phyloP scores from a whole-genome alignment of 1,284 basidiomycete species.

The Ganoderma resinaceum region DNA sequence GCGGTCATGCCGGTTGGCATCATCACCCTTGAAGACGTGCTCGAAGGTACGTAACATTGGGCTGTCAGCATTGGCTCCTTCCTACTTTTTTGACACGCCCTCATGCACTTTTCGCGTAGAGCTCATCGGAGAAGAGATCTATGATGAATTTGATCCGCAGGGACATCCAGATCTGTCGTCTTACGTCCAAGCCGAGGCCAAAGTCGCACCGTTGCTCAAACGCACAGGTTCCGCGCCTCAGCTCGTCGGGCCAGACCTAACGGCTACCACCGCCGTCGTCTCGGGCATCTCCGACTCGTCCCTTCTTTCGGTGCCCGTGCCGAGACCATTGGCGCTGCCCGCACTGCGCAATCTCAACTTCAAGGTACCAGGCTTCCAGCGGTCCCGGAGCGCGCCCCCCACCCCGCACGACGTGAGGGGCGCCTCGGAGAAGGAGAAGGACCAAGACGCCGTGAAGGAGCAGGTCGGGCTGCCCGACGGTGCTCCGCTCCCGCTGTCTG shows the following conservation, averaged over 20 bases:
- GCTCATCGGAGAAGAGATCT: conserved; percentile 89
- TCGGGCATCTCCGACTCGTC: conserved; percentile 32
- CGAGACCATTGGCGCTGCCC: conserved; percentile 53
- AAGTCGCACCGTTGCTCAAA: conserved; percentile 24
- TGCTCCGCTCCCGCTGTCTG: conserved; percentile 12
- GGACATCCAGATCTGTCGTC: conserved; percentile 64
- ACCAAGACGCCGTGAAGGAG: conserved; percentile 6
- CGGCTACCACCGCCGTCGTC: conserved; percentile 12
- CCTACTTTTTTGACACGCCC: conserved; percentile 6
- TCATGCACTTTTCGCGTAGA: conserved; percentile 51
- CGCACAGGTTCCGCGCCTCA: conserved; percentile 43
- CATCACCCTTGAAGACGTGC: conserved; percentile 92
- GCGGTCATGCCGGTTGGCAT: conserved; percentile 87
- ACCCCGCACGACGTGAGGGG: conserved; percentile 44
- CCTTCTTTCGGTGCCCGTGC: conserved; percentile 12
- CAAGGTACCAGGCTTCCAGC: conserved; percentile 35
- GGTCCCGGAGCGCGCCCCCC: conserved; percentile 66
- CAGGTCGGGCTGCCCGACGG: not conserved
- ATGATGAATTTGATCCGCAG: conserved; percentile 84
- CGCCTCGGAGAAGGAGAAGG: conserved; percentile 25
- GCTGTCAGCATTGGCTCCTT: not conserved
- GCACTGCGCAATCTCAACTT: conserved; percentile 37
- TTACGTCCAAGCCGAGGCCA: conserved; percentile 44
- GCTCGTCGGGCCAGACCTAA: conserved; percentile 33
- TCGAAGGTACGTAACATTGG: conserved; percentile 67